phyloP scores from a whole-genome alignment of 2,329 filamentous ascomycete genomes.

The Pyrenophora tritici-repentis region DNA sequence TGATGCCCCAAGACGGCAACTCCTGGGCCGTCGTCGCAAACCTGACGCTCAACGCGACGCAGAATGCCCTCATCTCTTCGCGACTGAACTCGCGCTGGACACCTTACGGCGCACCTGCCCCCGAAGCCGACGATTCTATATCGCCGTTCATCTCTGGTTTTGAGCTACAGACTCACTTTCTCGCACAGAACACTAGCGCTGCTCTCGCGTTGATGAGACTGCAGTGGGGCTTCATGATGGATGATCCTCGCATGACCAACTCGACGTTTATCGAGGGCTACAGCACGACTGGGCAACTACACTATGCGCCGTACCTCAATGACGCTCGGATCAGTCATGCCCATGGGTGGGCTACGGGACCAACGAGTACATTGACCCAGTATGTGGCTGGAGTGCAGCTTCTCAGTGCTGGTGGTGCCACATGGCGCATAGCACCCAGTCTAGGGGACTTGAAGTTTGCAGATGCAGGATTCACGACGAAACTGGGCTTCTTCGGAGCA shows the following conservation, averaged over 20 bases:
- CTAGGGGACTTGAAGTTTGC: slow-evolving; percentile 44
- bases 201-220: slow-evolving; percentile 53
- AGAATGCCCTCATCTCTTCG: slow-evolving; percentile 39
- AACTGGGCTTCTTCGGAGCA: slow-evolving; percentile 46
- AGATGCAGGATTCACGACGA: slow-evolving; percentile 48
- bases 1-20: slow-evolving; percentile 57
- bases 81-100: slow-evolving; percentile 47
- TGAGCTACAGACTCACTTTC: slow-evolving; percentile 53
- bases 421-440: slow-evolving; percentile 46
- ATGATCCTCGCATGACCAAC: slow-evolving; percentile 59
- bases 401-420: slow-evolving; percentile 42
- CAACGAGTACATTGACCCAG: slow-evolving; percentile 51
- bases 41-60: slow-evolving; percentile 39
- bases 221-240: slow-evolving; percentile 62
- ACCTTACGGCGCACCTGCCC: slow-evolving; percentile 53
- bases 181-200: slow-evolving; percentile 47
- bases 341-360: slow-evolving; percentile 59
- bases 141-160: slow-evolving; percentile 57
- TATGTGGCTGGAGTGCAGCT: slow-evolving; percentile 51
- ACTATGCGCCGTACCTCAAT: slow-evolving; percentile 57
- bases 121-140: slow-evolving; percentile 54
- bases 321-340: slow-evolving; percentile 56
- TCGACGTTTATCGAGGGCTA: slow-evolving; percentile 60
- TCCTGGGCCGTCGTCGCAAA: slow-evolving; percentile 50
- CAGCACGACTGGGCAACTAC: slow-evolving; percentile 51